Evolutionary conservation across 805 yeast genomes (phyloP), one percentile per base, ranked within the genome.

Genomic region (Priceomyces castillae): DNA sequence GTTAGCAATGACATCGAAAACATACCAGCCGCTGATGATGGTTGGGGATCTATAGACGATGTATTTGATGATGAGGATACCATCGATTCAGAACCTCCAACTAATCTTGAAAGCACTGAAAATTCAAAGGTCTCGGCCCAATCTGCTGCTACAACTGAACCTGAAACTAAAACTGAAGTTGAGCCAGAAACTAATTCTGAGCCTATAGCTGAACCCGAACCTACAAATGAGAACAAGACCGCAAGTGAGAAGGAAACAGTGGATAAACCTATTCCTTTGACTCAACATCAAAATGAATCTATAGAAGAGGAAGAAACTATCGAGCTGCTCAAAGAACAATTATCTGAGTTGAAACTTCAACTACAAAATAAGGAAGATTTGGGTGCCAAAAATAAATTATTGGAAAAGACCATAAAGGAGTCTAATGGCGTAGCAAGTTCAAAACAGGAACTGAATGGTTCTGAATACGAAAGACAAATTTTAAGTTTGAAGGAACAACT

Each of bases 401-500:
- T 34, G 22, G 23, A 41, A 4, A 36, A 40, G 18, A 37, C 30
- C n/a, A 5, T 17, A 4, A 25, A 10, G 9, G 28, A 26, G 12
- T 18, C 34, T 16, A 23, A 34, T 18, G 36, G 39, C 2, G 40
- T 17, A 23, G 15, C 20, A 12, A 28, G 15, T 33, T 4, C 6
- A 11, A 33, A 18, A 4, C 19, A 33, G 15, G 42, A 18, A 35
- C 26, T 38, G 2, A 26, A 33, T 6, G 35, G 30, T 11, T 30
- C 38, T 11, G 39, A 37, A n/a, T 18, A 35, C 12, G 31, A 43
- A 9, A 16, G 11, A 7, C 38, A 40, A 22, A 28, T 42, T 17
- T 20, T 44, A 25, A 37, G 40, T 12, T 52, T 37, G 35, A 43
- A 37, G 30, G 43, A 14, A 26, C 45, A 30, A 23, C 47, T 30